These are phyloP conservation scores for Metschnikowia lochheadii DNA, from an alignment of 805 yeast genomes.

Conservation along the genomic window DNA sequence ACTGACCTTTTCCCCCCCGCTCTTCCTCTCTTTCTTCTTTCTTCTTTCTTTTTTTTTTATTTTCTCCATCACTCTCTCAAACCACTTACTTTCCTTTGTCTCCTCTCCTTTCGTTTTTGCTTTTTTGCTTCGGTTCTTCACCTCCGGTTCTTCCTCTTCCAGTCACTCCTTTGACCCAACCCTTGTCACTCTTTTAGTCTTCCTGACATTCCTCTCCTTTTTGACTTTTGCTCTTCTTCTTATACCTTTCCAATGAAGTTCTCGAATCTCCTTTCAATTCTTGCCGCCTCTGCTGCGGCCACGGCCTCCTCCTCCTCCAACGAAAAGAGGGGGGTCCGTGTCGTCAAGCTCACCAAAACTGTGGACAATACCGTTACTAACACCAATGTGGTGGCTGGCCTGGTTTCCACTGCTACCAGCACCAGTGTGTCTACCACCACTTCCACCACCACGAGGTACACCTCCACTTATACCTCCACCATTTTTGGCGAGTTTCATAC, in stretches of 20 bases:
- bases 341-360: constrained; percentile 33
- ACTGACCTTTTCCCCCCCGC: not conserved
- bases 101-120: not conserved
- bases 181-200: constrained; percentile 9
- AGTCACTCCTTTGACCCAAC: constrained; percentile 16
- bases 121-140: not conserved
- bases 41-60: not conserved
- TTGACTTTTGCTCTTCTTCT: no score
- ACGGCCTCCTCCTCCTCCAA: constrained; percentile 5
- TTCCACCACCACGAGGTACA: constrained; percentile 37
- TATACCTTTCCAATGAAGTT: constrained; percentile 8
- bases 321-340: constrained; percentile 18
- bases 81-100: not conserved
- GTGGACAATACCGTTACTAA: constrained; percentile 34
- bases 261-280: constrained; percentile 9
- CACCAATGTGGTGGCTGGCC: constrained; percentile 29
- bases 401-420: constrained; percentile 28
- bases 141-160: constrained; percentile 2
- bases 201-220: not conserved
- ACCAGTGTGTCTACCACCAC: constrained; percentile 28
- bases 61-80: not conserved
- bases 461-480: constrained; percentile 42
- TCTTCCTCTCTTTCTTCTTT: not conserved
- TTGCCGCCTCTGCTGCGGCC: constrained; percentile 6
- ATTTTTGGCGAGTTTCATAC: constrained; percentile 37